Evolutionary conservation across 2,329 filamentous ascomycete species (phyloP), one percentile per base, ranked within the genome.

Genomic region (Pezicula carpinea): DNA sequence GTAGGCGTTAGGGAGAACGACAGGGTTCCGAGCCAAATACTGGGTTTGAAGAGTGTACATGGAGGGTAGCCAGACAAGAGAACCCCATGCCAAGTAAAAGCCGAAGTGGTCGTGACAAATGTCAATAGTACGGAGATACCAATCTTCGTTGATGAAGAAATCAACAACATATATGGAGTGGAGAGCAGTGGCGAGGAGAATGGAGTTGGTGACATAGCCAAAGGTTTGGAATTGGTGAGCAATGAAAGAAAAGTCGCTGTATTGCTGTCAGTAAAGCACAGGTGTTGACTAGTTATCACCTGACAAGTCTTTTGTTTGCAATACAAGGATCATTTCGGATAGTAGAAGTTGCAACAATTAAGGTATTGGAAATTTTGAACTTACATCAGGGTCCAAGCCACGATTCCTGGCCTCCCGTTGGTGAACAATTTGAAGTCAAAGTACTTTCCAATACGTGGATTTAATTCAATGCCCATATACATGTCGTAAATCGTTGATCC

Each of bases 361-460:
- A 41, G 14, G 21, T 17, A 18, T 18, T 19, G 39, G 7, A 46
- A 43, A 29, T 3, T 15, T 14, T 44, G 35, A 21, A 50, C 64
- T 38, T 55, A 72, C 70, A 73, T 69, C 26, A 73, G 54, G n/a
- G 69, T 70, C 70, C 71, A 74, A 7, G 66, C 63, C 50, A 74
- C 62, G 44, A 75, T 74, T 7, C 72, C 72, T n/a, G 68, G 67
- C 18, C 72, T 61, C 4, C 71, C 71, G 44, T 73, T 74, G 41
- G 65, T 69, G 50, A 74, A 75, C 0, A 74, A 59, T 47, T 75
- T 75, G 21, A 73, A 64, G 49, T 75, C 72, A 53, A 70, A 74
- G 11, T 53, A 58, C 2, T 62, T 54, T 0, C 70, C 69, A 21
- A 73, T 54, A 36, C 71, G 57, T 0, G 71, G 71, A 40, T 74